Evolutionary conservation across 257 asterid genomes (phyloP).

Genomic region (Solanum bukasovii): DNA sequence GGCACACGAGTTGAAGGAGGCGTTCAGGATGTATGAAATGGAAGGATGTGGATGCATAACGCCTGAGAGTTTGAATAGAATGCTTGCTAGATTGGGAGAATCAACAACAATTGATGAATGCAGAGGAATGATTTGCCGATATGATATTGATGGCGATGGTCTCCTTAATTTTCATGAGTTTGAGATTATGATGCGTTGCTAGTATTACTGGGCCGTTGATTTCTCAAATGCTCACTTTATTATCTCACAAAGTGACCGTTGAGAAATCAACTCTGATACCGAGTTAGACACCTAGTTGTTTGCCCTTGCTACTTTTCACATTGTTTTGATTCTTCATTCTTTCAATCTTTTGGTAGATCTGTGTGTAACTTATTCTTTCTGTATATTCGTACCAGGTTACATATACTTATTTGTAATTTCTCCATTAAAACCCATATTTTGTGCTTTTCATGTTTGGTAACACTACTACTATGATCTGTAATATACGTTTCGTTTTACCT

Average conservation of each 20-base stretch:
- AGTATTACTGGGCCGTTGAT: not conserved
- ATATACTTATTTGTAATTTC: not conserved
- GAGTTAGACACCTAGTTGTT: not conserved
- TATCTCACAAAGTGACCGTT: not conserved
- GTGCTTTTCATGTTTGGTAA: not conserved
- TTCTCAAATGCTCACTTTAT: not conserved
- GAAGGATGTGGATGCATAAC: constrained; percentile 46
- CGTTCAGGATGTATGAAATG: constrained; percentile 51
- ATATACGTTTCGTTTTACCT: not conserved
- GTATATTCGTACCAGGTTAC: not conserved
- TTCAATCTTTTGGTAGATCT: not conserved
- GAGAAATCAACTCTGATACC: not conserved
- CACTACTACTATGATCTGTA: not conserved
- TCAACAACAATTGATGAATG: constrained; percentile 38
- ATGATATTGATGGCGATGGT: constrained; percentile 62
- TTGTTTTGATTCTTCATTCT: not conserved
- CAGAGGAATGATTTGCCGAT: constrained; percentile 34
- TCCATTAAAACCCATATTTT: not conserved
- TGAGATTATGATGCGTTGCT: constrained; percentile 44
- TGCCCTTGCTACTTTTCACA: not conserved
- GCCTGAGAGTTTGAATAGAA: constrained; percentile 48
- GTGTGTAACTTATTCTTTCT: not conserved
- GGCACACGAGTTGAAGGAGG: constrained; percentile 31
- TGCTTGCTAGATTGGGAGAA: constrained; percentile 53
- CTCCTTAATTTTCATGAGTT: constrained; percentile 56